Percentiles rank a stretch among this genome's conserved stretches.
Evolutionary conservation across 2,329 filamentous ascomycete genomes (phyloP).

Genomic region (Fusarium longipes): DNA sequence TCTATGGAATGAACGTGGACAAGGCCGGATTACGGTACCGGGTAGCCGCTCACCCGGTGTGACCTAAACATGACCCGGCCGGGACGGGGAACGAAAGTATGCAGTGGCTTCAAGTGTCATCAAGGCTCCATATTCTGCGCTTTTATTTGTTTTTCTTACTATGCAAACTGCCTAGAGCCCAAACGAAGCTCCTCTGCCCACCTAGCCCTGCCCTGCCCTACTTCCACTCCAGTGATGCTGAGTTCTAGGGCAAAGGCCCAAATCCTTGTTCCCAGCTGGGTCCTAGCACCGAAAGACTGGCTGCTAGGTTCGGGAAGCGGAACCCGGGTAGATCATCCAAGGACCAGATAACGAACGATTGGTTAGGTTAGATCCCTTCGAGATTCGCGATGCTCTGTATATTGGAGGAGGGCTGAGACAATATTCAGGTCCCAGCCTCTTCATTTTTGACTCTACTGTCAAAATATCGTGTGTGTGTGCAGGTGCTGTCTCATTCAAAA

Average conservation of each 20-base stretch:
- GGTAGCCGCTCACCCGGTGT: conserved; percentile 14
- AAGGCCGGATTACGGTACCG: conserved; percentile 14
- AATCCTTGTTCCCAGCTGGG: conserved; percentile 23
- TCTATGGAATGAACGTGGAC: conserved; percentile 28
- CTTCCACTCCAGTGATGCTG: not conserved
- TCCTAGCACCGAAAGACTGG: conserved; percentile 4
- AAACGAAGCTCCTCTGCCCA: not conserved
- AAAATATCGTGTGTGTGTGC: not conserved
- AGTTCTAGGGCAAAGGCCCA: conserved; percentile 1
- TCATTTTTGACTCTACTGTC: not conserved
- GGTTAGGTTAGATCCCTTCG: conserved; percentile 2
- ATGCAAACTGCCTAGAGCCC: conserved; percentile 8
- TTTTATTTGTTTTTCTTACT: conserved; percentile 2
- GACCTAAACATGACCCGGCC: conserved; percentile 11
- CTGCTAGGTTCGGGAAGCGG: conserved; percentile 29
- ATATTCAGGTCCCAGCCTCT: conserved; percentile 3
- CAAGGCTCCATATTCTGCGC: not conserved
- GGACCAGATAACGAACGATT: conserved; percentile 10
- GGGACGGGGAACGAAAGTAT: conserved; percentile 15
- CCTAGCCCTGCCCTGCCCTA: not conserved
- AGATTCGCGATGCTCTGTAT: conserved; percentile 6
- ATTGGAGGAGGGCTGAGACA: conserved; percentile 27
- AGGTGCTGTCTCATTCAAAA: conserved; percentile 3
- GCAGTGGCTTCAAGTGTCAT: conserved; percentile 4
- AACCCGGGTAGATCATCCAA: conserved; percentile 31